Evolutionary conservation across 1,284 basidiomycete species (phyloP).

Genomic region (Neonothopanus nambi): DNA sequence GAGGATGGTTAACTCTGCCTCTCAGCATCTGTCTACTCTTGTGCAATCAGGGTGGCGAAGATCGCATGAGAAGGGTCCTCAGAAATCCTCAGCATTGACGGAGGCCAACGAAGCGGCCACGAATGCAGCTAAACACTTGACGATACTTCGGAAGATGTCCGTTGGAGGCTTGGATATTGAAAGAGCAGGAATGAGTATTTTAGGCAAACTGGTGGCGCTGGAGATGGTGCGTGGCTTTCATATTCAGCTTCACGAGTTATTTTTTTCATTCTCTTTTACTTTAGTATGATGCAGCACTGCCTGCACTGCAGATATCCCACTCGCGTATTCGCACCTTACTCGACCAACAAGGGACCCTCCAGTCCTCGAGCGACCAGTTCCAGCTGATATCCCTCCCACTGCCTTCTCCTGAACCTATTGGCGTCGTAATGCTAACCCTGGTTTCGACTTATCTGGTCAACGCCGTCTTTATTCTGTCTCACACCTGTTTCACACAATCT

Average conservation of each 20-base stretch:
- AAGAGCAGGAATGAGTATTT: slow-evolving; percentile 63
- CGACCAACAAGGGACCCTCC: neutral
- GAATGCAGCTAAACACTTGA: slow-evolving; percentile 42
- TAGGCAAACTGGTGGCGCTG: slow-evolving; percentile 62
- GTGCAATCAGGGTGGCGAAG: slow-evolving; percentile 62
- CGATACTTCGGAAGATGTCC: slow-evolving; percentile 43
- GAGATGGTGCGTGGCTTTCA: slow-evolving; percentile 54
- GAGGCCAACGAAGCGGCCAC: slow-evolving; percentile 33
- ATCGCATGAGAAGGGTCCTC: slow-evolving; percentile 26
- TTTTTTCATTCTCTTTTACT: slow-evolving; percentile 6
- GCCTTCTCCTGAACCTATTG: slow-evolving; percentile 30
- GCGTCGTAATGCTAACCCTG: slow-evolving; percentile 49
- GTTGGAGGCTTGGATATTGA: slow-evolving; percentile 65
- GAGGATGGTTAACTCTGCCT: slow-evolving; percentile 60
- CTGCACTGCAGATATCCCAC: slow-evolving; percentile 47
- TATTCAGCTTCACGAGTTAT: neutral
- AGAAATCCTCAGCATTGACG: slow-evolving; percentile 26
- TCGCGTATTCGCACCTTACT: slow-evolving; percentile 38
- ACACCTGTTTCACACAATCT: slow-evolving; percentile 23
- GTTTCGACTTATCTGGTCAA: slow-evolving; percentile 61
- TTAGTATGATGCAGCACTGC: slow-evolving; percentile 53
- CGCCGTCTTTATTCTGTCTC: slow-evolving; percentile 42
- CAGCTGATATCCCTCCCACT: slow-evolving; percentile 48
- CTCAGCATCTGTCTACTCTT: slow-evolving; percentile 53
- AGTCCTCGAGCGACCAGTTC: slow-evolving; percentile 20